Base-by-base conservation (phyloP, 2,329 filamentous ascomycete genomes). In the Alternaria brassicae region DNA sequence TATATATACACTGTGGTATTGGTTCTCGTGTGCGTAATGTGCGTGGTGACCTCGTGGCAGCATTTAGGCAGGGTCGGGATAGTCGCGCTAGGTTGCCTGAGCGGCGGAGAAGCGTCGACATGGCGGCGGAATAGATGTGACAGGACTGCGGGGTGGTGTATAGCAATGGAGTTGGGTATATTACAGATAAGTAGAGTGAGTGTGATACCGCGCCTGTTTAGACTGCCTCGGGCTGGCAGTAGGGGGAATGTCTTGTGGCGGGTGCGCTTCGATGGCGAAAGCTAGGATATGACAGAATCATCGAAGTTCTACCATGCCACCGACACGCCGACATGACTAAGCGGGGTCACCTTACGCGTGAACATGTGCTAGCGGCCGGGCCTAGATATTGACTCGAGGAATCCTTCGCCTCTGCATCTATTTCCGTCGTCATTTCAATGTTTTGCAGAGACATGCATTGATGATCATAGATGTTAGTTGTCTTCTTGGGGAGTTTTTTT, bases 21-120 rank as follows among this genome's bases (percentile, higher is more conserved):
- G 77, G 76, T 17, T 78, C 75, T 25, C 77, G 76, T 68, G 78
- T 68, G 36, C 72, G 71, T 44, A 72, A 55, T 48, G 67, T 64
- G 51, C 71, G 66, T 40, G 81, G 80, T 62, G 81, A 79, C 72
- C 83, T 81, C 54, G 84, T 78, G 61, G 84, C 78, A 70, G 81
- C 79, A 72, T 84, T 83, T 72, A 85, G 80, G 66, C 83, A 83
- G 67, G 84, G 80, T 77, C 84, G 85, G 59, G 86, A 85, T 73
- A 87, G 82, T 77, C 85, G 84, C 79, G 86, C 86, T 75, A 91
- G 80, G 77, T 86, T 85, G 81, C 86, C 86, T 77, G 88, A 85
- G 78, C 87, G 86, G 77, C 88, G 86, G 68, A 90, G 80, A 72
- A 89, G 81, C 72, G 86, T 86, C 77, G 87, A 88, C 89, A 91